Evolutionary conservation across 2,329 filamentous ascomycete genomes (phyloP), one percentile per base, ranked within the genome.

Genomic region (Trichoderma polysporum): DNA sequence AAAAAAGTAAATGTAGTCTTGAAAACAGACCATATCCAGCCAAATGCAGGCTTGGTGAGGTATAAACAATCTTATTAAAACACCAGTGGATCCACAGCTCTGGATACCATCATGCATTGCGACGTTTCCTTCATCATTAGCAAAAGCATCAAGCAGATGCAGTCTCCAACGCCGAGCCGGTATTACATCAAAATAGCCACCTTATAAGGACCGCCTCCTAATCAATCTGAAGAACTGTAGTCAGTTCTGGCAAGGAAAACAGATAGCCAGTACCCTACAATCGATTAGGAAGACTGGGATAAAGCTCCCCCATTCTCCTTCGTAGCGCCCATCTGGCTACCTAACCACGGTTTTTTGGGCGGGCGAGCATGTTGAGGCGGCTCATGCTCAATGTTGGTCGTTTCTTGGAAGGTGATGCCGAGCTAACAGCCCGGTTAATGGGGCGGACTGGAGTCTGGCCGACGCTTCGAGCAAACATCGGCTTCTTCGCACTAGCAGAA

Each of bases 321-420:
- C 37, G 61, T 19, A 63, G 15, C 45, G 45, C 63, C 60, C 65
- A 64, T 67, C 22, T 64, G 49, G 39, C 15, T 35, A 35, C 56
- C 59, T 78, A 86, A 68, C 77, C 83, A 67, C 87, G 82, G 69
- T 82, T 76, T 79, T 89, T 90, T 1, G 87, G 87, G 52, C 82
- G 81, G 54, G 88, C 83, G 27, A 90, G 82, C 84, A 87, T 85
- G 72, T 88, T 85, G 65, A 90, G 79, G 68, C 88, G 82, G 74
- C 85, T 88, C 68, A 88, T 74, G 70, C 82, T 89, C 66, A 90
- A 75, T 27, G 83, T 79, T 6, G 73, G 71, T 68, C 77, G 81
- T 79, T 86, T 88, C 80, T 86, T 87, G 59, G 76, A 77, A 4
- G 86, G 81, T 63, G 80, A 86, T 2, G 72, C 72, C 13, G 76